These are phyloP conservation scores for Coemansia sp. DNA, from an alignment of 192 early-diverging fungal species.

Conservation along the genomic window DNA sequence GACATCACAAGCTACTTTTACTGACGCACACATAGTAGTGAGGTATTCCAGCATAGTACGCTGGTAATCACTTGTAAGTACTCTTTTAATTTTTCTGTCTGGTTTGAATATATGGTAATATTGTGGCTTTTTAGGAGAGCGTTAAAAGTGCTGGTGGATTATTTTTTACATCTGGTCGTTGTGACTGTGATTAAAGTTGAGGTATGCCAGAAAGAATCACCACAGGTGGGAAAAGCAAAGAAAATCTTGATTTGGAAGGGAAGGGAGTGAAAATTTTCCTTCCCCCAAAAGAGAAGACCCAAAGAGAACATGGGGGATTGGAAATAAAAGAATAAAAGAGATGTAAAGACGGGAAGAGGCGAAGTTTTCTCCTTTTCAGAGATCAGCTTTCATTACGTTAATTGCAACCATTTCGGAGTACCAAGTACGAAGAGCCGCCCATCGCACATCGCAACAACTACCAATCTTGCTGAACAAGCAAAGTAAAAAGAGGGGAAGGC, in stretches of 20 bases:
- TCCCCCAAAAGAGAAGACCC: neutral
- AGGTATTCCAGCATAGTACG: neutral
- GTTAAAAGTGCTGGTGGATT: no score
- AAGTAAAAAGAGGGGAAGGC: neutral
- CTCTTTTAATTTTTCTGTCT: neutral
- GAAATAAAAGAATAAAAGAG: no score
- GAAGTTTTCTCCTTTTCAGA: neutral
- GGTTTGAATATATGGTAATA: neutral
- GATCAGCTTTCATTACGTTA: neutral
- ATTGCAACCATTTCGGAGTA: no score
- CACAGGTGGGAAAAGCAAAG: no score
- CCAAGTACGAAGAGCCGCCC: no score
- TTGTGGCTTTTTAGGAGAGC: no score
- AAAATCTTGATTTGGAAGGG: neutral
- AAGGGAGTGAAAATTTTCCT: neutral
- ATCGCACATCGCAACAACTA: no score
- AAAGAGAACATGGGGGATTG: no score
- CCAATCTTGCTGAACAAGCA: no score
- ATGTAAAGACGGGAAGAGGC: neutral
- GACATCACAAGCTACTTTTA: conserved; percentile 44
- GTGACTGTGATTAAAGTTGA: no score
- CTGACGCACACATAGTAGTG: neutral
- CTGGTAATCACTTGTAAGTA: neutral
- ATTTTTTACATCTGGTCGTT: no score
- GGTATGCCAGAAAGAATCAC: no score